Evolutionary conservation across 1,284 basidiomycete species (phyloP), one percentile per base, ranked within the genome.

Genomic region (Takashimella tepidaria): DNA sequence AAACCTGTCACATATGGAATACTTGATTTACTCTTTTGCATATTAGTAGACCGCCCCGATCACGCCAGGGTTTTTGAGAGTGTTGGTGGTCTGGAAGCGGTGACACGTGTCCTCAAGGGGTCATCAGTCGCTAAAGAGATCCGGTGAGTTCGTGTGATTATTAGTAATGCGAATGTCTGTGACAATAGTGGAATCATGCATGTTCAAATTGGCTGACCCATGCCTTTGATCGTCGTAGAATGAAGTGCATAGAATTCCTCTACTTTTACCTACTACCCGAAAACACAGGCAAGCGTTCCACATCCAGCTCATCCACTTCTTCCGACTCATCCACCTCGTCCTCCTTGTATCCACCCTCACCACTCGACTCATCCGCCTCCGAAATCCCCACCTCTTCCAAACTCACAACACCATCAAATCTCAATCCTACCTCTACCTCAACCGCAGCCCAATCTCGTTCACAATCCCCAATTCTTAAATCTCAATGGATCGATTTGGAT

Each of bases 241-340:
- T 93, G 86, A 92, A 93, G 77, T 92, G 89, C 60, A 79, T 93
- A 22, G 91, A 93, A 68, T 91, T 93, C 64, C 76, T 95, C 4
- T 92, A 92, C 72, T 93, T 92, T 69, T 95, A 93, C 70, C 80
- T 95, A 4, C 78, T 92, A 49, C 90, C 92, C 56, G 90, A 93
- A 70, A 48, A 59, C 44, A 8, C 31, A 8, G 31, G 31, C 31
- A 37, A 37, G 31, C 31, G 31, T 16, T 56, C 65, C 13, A 68
- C 63, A 5, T 51, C 60, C 47, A 53, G 54, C 19, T 60, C 61
- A 20, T 45, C 47, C 46, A 2, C 45, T 66, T 13, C 60, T 54
- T 55, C 57, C 59, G 16, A 52, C 6, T 57, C 54, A 2, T 51
- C 54, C 5, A 40, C 21, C 21, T 48, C 50, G 5, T 55, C 53